Evolutionary conservation across 495 filamentous ascomycete species (phyloP), one percentile per base, ranked within the genome.

Genomic region (Geoglossum glabrum): DNA sequence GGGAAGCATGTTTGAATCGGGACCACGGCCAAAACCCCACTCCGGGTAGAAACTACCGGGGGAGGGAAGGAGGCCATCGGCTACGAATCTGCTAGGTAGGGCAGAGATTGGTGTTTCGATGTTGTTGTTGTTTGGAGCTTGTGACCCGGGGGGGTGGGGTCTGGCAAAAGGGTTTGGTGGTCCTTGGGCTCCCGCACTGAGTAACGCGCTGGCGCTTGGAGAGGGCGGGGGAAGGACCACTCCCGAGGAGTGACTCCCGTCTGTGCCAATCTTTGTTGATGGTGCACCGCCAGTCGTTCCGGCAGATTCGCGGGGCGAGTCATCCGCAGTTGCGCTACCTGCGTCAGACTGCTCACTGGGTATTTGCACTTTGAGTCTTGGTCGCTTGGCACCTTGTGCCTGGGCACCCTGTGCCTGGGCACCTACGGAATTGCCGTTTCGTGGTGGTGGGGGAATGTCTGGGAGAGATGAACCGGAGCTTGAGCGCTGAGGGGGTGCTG

Each of bases 101-200:
- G 92, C 90, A n/a, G 90, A 96, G n/a, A 95, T 90, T 0, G 92
- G 92, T 3, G 92, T 97, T 63, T 96, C 89, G 60, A 89, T 90
- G 61, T 86, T 84, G 66, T 85, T 86, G 57, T 78, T 81, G 55
- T 72, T 78, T 6, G 36, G 7, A 17, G 64, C 73, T 19, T 52
- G 58, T 63, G 5, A 67, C 40, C 11, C 62, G 65, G 2, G 77
- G 76, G 10, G 56, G 19, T 50, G 40, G 4, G 89, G 92, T 45
- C 90, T 77, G 1, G 93, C 92, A 67, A 97, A 98, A 2, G 92
- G 92, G 71, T 98, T 98, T 5, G 87, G 86, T 23, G 92, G 92
- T 0, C 92, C 92, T 57, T 82, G 83, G 5, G 93, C 93, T 15
- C 93, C 93, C 2, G 92, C 92, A 57, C 87, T 94, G 50, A 95